phyloP scores from a whole-genome alignment of 2,329 filamentous ascomycete species.

The Colletotrichum sp. region DNA sequence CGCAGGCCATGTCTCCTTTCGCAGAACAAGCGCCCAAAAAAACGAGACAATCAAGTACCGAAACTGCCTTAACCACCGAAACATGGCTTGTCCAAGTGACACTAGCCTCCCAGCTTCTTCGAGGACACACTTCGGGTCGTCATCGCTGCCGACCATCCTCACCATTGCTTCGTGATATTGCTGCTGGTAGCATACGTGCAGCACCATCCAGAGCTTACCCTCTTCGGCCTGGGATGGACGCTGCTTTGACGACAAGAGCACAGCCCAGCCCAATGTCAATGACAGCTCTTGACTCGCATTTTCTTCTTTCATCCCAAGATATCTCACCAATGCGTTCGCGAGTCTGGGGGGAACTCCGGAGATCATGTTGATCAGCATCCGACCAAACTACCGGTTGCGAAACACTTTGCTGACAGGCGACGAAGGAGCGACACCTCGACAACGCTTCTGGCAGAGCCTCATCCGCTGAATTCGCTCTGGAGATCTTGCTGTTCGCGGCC shows the following conservation, averaged over 20 bases:
- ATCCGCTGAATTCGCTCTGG: not conserved
- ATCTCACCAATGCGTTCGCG: not conserved
- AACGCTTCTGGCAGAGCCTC: not conserved
- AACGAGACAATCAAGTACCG: not conserved
- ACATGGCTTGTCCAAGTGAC: not conserved
- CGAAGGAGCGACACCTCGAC: not conserved
- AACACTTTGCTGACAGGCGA: not conserved
- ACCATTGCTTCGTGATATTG: not conserved
- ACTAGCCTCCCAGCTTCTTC: not conserved
- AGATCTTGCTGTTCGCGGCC: not conserved
- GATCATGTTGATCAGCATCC: not conserved
- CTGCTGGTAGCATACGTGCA: not conserved
- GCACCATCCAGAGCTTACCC: not conserved
- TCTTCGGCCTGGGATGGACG: not conserved
- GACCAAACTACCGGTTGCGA: not conserved
- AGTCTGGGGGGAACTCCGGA: not conserved
- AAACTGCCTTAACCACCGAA: not conserved
- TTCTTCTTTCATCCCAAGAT: constrained; percentile 4
- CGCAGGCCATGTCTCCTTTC: not conserved
- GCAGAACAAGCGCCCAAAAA: not conserved
- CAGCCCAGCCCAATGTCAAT: constrained; percentile 8
- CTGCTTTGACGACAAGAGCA: not conserved
- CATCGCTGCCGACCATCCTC: not conserved
- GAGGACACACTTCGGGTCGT: not conserved
- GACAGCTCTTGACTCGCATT: constrained; percentile 6